Evolutionary conservation across 2,329 filamentous ascomycete genomes (phyloP).

Genomic region (Colletotrichum graminicola): DNA sequence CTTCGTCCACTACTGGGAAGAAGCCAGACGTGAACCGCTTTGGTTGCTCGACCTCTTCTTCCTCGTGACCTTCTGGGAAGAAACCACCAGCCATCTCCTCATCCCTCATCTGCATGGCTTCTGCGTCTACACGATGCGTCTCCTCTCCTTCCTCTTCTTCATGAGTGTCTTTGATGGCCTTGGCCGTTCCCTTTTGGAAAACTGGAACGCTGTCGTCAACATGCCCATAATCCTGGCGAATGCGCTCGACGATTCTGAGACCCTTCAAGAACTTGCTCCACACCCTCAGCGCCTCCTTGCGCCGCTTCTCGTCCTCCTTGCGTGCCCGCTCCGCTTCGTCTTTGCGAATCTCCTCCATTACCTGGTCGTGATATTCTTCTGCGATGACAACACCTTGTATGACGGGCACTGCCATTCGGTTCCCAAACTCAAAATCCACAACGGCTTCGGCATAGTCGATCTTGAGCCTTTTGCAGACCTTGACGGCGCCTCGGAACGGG

Average conservation of each 20-base stretch:
- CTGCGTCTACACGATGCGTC: conserved; percentile 37
- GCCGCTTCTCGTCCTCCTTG: conserved; percentile 87
- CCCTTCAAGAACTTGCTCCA: conserved; percentile 94
- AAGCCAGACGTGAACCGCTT: conserved; percentile 57
- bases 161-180: not conserved
- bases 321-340: conserved; percentile 80
- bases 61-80: conserved; percentile 67
- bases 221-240: conserved; percentile 81
- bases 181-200: conserved; percentile 60
- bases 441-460: conserved; percentile 96
- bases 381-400: conserved; percentile 92
- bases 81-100: conserved; percentile 73
- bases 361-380: conserved; percentile 78
- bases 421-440: conserved; percentile 95
- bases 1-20: conserved; percentile 62
- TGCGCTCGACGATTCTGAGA: conserved; percentile 82
- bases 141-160: conserved; percentile 10
- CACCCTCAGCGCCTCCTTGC: conserved; percentile 76
- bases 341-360: conserved; percentile 83
- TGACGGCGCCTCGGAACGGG: conserved; percentile 80
- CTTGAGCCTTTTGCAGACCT: conserved; percentile 84
- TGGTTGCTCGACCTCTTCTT: conserved; percentile 55
- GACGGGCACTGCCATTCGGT: conserved; percentile 92
- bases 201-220: conserved; percentile 65
- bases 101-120: conserved; percentile 50